These are phyloP conservation scores for Ogataea allantospora DNA, from an alignment of 805 yeast species.

Conservation along the genomic window DNA sequence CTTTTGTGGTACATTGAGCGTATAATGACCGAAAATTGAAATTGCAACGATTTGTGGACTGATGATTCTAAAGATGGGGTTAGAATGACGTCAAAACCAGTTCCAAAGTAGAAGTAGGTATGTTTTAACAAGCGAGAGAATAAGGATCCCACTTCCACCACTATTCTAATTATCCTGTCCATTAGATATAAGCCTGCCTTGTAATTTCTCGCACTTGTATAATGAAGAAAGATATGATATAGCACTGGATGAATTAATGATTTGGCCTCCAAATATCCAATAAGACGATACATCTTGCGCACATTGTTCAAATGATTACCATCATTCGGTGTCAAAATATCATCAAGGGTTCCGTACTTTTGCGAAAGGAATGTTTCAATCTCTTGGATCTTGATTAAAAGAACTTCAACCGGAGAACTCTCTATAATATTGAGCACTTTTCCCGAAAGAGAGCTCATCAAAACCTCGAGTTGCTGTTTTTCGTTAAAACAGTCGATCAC, in stretches of 20 bases:
- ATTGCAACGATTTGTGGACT: constrained; percentile 39
- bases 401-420: constrained; percentile 36
- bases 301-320: constrained; percentile 23
- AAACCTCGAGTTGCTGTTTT: constrained; percentile 32
- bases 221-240: constrained; percentile 42
- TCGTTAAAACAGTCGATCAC: constrained; percentile 35
- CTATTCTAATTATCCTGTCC: constrained; percentile 33
- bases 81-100: constrained; percentile 38
- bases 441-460: constrained; percentile 35
- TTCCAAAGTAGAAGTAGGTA: constrained; percentile 29
- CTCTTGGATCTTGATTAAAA: constrained; percentile 35
- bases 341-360: constrained; percentile 33
- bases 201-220: constrained; percentile 34
- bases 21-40: constrained; percentile 27
- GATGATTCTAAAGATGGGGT: constrained; percentile 38
- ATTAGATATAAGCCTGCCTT: constrained; percentile 39
- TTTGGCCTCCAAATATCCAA: constrained; percentile 26
- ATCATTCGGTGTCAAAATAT: constrained; percentile 26
- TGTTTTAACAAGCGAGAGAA: constrained; percentile 37
- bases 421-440: constrained; percentile 41
- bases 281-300: constrained; percentile 23
- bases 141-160: constrained; percentile 36
- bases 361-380: constrained; percentile 37
- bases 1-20: constrained; percentile 32
- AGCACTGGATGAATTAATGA: constrained; percentile 40